A percentile compares a stretch with the other conserved stretches of the same genome.
Conservation (phyloP, 108 stramenopile species). For the Nitzschia palea region DNA sequence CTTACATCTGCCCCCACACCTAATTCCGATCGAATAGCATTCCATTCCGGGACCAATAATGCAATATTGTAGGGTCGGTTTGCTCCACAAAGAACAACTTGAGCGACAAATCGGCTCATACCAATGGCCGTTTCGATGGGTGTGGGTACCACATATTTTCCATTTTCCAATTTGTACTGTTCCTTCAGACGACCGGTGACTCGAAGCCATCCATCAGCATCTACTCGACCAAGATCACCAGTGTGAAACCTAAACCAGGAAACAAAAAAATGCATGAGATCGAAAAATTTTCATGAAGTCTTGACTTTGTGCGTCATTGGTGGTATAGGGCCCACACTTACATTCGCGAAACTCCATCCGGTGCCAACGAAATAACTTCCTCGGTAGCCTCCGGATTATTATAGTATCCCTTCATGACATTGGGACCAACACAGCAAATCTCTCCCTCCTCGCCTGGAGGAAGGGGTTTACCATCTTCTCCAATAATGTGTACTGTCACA, state of each 20-base stretch:
- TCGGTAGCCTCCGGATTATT: slow-evolving; percentile 89
- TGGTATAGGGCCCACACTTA: slow-evolving; percentile 54
- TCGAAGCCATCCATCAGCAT: slow-evolving; percentile 63
- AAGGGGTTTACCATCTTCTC: slow-evolving; percentile 58
- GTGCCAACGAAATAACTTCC: slow-evolving; percentile 86
- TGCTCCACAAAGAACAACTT: slow-evolving; percentile 90
- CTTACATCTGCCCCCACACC: slow-evolving; percentile 44
- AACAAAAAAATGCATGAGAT: no score
- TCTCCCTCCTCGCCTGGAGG: slow-evolving; percentile 85
- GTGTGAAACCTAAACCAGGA: slow-evolving; percentile 72
- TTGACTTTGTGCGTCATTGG: no score
- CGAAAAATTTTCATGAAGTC: no score
- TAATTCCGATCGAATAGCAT: slow-evolving; percentile 58
- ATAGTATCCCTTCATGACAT: slow-evolving; percentile 94
- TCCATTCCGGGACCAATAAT: slow-evolving; percentile 90
- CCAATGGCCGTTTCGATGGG: slow-evolving; percentile 92
- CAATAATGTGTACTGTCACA: slow-evolving; percentile 73
- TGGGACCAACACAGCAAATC: slow-evolving; percentile 84
- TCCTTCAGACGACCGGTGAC: slow-evolving; percentile 90
- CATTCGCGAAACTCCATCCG: slow-evolving; percentile 84
- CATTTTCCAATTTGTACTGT: slow-evolving; percentile 98
- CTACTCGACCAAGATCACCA: slow-evolving; percentile 81
- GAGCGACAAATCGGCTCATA: slow-evolving; percentile 86
- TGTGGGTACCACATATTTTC: slow-evolving; percentile 92
- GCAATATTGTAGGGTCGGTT: slow-evolving; percentile 88